phyloP scores from a whole-genome alignment of 345 rosid species.

The Viola odorata region DNA sequence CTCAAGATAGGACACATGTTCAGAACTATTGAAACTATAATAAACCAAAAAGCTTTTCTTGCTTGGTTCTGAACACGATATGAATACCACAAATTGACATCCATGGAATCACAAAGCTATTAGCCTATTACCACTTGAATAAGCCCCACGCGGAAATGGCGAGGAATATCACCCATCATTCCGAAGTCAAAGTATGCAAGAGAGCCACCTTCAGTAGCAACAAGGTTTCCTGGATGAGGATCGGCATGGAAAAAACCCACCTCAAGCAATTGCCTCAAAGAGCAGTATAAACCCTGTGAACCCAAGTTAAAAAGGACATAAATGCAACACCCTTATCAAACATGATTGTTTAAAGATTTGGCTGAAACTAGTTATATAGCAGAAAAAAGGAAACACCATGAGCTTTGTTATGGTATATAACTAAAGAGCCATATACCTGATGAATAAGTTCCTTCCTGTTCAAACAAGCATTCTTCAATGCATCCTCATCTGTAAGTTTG shows the following conservation, averaged over 20 bases:
- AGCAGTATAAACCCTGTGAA: slow-evolving; percentile 79
- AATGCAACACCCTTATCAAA: neutral
- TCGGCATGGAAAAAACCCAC: slow-evolving; percentile 98
- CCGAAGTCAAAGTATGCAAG: slow-evolving; percentile 97
- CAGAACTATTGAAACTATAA: too few species aligned
- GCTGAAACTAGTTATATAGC: slow-evolving; percentile 1
- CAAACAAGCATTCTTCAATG: slow-evolving; percentile 50
- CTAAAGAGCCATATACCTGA: slow-evolving; percentile 40
- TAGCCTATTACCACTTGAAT: slow-evolving; percentile 66
- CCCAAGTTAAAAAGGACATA: slow-evolving; percentile 9
- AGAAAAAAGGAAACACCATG: neutral
- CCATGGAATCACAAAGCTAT: slow-evolving; percentile 1
- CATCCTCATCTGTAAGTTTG: slow-evolving; percentile 74
- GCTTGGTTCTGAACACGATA: neutral
- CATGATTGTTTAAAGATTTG: neutral
- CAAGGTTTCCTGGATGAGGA: slow-evolving; percentile 99
- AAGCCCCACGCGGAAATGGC: slow-evolving; percentile 91
- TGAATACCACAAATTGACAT: neutral
- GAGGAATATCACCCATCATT: slow-evolving; percentile 97
- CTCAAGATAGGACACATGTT: too few species aligned
- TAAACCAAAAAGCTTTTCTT: neutral
- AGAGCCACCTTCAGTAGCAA: slow-evolving; percentile 58
- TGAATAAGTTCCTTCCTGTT: slow-evolving; percentile 75
- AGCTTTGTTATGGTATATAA: neutral
- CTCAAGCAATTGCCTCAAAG: slow-evolving; percentile 90